Percentiles rank a stretch among this genome's conserved stretches.
Evolutionary conservation across 331 rosid genomes (phyloP).

Genomic region (Stylosanthes scabra): DNA sequence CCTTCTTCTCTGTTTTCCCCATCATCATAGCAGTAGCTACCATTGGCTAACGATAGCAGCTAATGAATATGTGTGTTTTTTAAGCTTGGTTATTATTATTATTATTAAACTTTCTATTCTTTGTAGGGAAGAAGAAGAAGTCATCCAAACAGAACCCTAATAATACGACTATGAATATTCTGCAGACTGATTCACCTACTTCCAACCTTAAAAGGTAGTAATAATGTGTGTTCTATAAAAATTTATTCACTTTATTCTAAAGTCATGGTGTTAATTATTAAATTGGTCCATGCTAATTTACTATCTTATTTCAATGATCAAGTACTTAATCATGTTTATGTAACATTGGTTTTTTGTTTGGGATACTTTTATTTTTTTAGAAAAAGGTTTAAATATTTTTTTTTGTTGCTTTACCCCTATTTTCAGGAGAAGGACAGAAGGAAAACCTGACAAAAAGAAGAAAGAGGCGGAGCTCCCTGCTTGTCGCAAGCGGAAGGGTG

Average conservation of each 20-base stretch:
- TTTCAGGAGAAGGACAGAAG: conserved; percentile 66
- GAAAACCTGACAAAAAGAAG: conserved; percentile 37
- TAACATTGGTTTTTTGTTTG: neutral
- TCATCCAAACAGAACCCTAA: neutral
- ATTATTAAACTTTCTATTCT: too few relatives aligned
- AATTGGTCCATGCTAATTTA: neutral
- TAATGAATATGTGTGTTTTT: too few relatives aligned
- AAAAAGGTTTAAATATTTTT: neutral
- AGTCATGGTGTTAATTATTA: neutral
- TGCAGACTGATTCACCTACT: neutral
- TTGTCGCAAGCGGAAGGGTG: conserved; percentile 50
- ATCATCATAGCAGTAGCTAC: too few relatives aligned
- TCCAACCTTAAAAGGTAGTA: conserved; percentile 38
- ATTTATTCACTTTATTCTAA: neutral
- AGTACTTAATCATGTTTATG: conserved; percentile 21
- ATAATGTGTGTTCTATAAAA: neutral
- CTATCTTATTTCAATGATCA: conserved; percentile 11
- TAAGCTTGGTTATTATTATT: too few relatives aligned
- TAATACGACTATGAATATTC: conserved; percentile 19
- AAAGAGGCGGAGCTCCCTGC: conserved; percentile 39
- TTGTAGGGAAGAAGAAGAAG: neutral
- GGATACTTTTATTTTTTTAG: neutral
- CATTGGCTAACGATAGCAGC: too few relatives aligned
- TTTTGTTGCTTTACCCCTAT: conserved; percentile 36
- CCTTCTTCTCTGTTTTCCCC: too few relatives aligned